These are phyloP conservation scores for Entomortierella chlamydospora DNA, from an alignment of 192 early-diverging fungal genomes.

Conservation along the genomic window DNA sequence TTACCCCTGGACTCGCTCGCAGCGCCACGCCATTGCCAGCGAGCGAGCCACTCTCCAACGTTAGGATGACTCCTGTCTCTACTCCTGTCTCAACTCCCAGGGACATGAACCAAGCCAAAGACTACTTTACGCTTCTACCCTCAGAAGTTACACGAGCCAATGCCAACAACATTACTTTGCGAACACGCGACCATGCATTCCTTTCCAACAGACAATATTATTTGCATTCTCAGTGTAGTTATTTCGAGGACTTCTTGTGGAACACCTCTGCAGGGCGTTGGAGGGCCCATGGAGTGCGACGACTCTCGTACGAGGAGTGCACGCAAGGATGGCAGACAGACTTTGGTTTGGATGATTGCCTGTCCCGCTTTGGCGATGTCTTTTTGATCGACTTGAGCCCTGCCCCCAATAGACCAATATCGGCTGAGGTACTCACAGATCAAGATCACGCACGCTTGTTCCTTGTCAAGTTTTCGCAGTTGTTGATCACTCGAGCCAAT, in stretches of 20 bases:
- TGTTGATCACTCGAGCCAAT: conserved; percentile 29
- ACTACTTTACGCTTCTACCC: conserved; percentile 44
- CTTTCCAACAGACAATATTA: conserved; percentile 50
- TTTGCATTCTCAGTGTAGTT: conserved; percentile 46
- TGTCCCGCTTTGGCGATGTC: conserved; percentile 42
- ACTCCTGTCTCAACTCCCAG: conserved; percentile 15
- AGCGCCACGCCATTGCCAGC: conserved; percentile 31
- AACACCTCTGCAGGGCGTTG: conserved; percentile 34
- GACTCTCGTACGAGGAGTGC: conserved; percentile 35
- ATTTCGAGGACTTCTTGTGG: conserved; percentile 54
- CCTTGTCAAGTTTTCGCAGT: conserved; percentile 26
- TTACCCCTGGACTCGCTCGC: conserved; percentile 47
- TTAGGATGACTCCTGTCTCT: conserved; percentile 8
- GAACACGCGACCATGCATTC: conserved; percentile 49
- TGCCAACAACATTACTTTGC: conserved; percentile 53
- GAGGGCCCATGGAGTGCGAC: conserved; percentile 26
- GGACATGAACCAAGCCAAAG: conserved; percentile 27
- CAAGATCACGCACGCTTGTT: conserved; percentile 36
- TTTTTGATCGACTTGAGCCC: conserved; percentile 50
- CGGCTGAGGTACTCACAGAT: conserved; percentile 21
- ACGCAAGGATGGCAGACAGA: conserved; percentile 33
- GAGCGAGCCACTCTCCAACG: not conserved
- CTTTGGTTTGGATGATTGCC: conserved; percentile 9
- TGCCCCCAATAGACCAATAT: conserved; percentile 26
- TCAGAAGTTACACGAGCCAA: conserved; percentile 47